phyloP scores from a whole-genome alignment of 2,329 filamentous ascomycete species.

The Clonostachys solani region DNA sequence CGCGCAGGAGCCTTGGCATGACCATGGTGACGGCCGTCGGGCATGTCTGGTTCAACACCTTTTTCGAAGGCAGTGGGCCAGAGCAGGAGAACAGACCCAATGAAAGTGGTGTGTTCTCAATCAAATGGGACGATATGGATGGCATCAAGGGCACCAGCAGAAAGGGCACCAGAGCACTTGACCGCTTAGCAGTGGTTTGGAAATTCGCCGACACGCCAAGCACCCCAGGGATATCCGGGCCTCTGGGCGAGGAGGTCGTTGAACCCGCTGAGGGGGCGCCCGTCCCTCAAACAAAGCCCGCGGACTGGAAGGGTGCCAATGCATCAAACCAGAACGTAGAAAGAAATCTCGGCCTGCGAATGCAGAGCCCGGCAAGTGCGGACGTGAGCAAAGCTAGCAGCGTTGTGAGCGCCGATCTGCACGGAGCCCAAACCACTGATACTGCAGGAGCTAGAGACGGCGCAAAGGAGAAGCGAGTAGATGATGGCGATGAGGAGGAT shows the following conservation, averaged over 20 bases:
- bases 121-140: conserved; percentile 70
- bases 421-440: conserved; percentile 1
- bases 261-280: conserved; percentile 65
- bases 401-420: conserved; percentile 35
- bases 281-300: conserved; percentile 64
- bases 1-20: conserved; percentile 70
- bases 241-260: conserved; percentile 30
- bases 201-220: conserved; percentile 29
- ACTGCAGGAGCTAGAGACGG: background rate
- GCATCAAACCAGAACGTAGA: conserved; percentile 39
- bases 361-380: conserved; percentile 59
- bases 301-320: conserved; percentile 69
- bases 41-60: conserved; percentile 96
- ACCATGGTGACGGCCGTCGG: conserved; percentile 91
- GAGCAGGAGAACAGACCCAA: conserved; percentile 63
- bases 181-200: conserved; percentile 85
- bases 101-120: conserved; percentile 58
- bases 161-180: conserved; percentile 79
- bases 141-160: conserved; percentile 86
- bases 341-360: conserved; percentile 66
- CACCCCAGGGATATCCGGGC: conserved; percentile 7
- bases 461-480: conserved; percentile 6
- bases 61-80: conserved; percentile 79
- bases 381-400: conserved; percentile 72
- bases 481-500: conserved; percentile 5